Conservation (phyloP, 257 asterid species). For the Nicotiana attenuata region DNA sequence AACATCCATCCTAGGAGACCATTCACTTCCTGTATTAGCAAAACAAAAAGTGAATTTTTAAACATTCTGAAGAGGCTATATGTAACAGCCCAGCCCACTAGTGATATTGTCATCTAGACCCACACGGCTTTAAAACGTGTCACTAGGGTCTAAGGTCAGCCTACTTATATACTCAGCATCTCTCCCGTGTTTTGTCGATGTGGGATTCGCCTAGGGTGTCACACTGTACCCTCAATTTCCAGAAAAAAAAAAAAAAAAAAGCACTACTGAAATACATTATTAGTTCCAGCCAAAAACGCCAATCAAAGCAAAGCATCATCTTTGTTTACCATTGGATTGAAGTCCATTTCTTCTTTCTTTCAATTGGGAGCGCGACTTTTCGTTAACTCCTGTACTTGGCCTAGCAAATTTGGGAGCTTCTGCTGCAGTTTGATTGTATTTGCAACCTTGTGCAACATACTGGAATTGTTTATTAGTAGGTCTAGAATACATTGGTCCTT, state of each 20-base stretch:
- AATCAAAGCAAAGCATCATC: neutral
- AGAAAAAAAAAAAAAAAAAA: neutral
- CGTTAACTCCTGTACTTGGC: slow-evolving; percentile 30
- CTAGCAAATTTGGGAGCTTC: slow-evolving; percentile 51
- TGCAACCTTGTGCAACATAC: slow-evolving; percentile 28
- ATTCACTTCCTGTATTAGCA: slow-evolving; percentile 22
- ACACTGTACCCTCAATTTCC: neutral
- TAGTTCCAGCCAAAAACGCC: neutral
- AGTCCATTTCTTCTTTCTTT: slow-evolving; percentile 22
- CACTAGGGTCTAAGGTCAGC: no score
- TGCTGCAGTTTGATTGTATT: slow-evolving; percentile 19
- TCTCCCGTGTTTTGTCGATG: no score
- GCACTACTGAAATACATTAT: neutral
- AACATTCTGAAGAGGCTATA: neutral
- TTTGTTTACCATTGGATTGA: slow-evolving; percentile 34
- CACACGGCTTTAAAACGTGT: no score
- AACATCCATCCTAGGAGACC: slow-evolving; percentile 75
- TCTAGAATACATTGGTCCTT: slow-evolving; percentile 55
- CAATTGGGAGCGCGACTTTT: slow-evolving; percentile 10
- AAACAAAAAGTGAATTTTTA: neutral
- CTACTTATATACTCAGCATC: no score
- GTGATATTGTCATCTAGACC: no score
- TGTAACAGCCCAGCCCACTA: no score
- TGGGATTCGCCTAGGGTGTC: no score
- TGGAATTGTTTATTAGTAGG: slow-evolving; percentile 31